A percentile compares a stretch with the other conserved stretches of the same genome.
Conservation (phyloP, 2,329 filamentous ascomycete genomes). For the Colletotrichum graminicola region DNA sequence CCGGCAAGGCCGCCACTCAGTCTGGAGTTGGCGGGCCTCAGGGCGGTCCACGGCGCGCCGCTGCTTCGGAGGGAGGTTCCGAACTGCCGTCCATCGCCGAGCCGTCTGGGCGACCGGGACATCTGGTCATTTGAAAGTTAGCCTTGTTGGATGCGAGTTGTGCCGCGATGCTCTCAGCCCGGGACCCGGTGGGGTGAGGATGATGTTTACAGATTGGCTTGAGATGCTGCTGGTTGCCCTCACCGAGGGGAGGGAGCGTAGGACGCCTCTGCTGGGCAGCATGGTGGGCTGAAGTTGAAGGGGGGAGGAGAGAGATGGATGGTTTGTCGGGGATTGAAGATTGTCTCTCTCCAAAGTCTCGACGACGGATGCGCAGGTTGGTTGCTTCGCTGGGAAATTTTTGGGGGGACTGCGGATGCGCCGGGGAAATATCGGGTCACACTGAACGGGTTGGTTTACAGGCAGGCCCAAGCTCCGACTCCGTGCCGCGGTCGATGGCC, state of each 20-base stretch:
- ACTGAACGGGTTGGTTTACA: neutral
- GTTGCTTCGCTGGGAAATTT: slow-evolving; percentile 46
- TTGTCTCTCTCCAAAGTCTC: slow-evolving; percentile 25
- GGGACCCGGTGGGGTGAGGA: neutral
- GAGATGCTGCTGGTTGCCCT: slow-evolving; percentile 46
- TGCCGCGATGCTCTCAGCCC: neutral
- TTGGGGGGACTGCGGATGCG: slow-evolving; percentile 44
- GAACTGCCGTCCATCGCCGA: slow-evolving; percentile 53
- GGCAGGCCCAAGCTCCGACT: slow-evolving; percentile 37
- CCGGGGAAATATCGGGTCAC: slow-evolving; percentile 53
- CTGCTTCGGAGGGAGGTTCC: slow-evolving; percentile 46
- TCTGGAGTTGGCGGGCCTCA: slow-evolving; percentile 24
- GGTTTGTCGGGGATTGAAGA: slow-evolving; percentile 31
- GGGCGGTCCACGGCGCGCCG: slow-evolving; percentile 25
- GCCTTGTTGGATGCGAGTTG: neutral
- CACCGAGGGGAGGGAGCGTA: slow-evolving; percentile 54
- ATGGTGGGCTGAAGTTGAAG: slow-evolving; percentile 49
- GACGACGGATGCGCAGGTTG: slow-evolving; percentile 7
- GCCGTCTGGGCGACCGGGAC: slow-evolving; percentile 46
- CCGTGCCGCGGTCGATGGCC: slow-evolving; percentile 6
- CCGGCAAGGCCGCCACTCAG: slow-evolving; percentile 37
- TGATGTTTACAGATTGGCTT: slow-evolving; percentile 48
- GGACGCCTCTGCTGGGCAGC: slow-evolving; percentile 61
- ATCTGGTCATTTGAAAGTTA: slow-evolving; percentile 34
- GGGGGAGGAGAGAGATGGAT: slow-evolving; percentile 39